phyloP scores from a whole-genome alignment of 1,284 basidiomycete species.

The Fistulinella staudtii region DNA sequence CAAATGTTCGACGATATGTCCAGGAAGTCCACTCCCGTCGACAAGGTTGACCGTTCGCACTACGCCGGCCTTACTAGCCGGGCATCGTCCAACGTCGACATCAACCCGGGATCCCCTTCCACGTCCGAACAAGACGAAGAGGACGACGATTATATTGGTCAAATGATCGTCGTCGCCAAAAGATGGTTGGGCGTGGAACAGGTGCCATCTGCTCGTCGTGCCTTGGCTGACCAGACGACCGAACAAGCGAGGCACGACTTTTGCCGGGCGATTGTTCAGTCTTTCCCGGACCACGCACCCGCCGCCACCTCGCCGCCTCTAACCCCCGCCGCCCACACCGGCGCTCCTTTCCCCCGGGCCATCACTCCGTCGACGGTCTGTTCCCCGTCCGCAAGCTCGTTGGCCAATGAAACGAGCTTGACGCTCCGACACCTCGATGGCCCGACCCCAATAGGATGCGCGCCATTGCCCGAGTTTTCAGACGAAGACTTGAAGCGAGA shows the following conservation, averaged over 20 bases:
- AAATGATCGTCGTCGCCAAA: background rate
- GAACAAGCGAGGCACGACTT: slow-evolving; percentile 8
- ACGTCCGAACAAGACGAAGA: background rate
- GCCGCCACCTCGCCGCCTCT: background rate
- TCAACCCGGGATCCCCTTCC: background rate
- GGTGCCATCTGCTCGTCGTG: background rate
- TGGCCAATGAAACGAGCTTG: background rate
- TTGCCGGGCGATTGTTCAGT: slow-evolving; percentile 6
- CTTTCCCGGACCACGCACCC: background rate
- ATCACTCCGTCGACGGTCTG: background rate
- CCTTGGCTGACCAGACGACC: background rate
- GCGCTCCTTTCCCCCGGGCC: background rate
- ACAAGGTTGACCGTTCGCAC: too few species aligned
- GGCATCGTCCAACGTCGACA: background rate
- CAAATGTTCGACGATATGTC: slow-evolving; percentile 1
- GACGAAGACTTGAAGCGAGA: slow-evolving; percentile 9
- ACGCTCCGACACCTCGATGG: background rate
- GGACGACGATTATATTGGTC: background rate
- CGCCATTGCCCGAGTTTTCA: slow-evolving; percentile 7
- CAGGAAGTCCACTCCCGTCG: too few species aligned
- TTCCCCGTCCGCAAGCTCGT: background rate
- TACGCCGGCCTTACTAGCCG: background rate
- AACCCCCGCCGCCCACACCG: background rate
- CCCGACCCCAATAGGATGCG: too few species aligned
- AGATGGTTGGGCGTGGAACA: slow-evolving; percentile 7